A percentile compares a stretch with the other conserved stretches of the same genome.
phyloP scores from a whole-genome alignment of 1,284 basidiomycete genomes.

The Microbotryomycetes sp. region DNA sequence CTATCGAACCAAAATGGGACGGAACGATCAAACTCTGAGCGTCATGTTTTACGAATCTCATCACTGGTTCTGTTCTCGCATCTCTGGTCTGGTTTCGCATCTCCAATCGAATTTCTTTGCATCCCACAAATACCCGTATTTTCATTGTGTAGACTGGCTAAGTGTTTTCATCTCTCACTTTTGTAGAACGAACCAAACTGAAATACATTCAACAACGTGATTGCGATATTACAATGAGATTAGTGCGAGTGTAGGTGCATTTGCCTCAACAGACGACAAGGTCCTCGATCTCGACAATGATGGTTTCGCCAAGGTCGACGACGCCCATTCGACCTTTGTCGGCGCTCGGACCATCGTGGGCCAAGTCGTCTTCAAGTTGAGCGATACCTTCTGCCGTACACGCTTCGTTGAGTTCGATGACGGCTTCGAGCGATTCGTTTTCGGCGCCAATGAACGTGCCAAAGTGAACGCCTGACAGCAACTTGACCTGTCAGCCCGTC shows the following conservation, averaged over 20 bases:
- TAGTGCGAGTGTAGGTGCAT: no score
- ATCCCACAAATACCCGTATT: no score
- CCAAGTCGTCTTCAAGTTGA: constrained; percentile 13
- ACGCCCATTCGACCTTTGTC: constrained; percentile 31
- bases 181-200: no score
- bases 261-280: not conserved
- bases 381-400: constrained; percentile 23
- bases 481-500: not conserved
- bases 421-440: constrained; percentile 32
- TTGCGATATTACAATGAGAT: no score
- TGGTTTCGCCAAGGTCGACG: constrained; percentile 24
- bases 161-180: no score
- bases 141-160: no score
- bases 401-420: constrained; percentile 31
- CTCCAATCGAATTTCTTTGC: no score
- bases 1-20: constrained; percentile 26
- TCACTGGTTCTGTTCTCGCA: no score
- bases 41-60: no score
- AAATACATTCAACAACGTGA: no score
- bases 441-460: constrained; percentile 35
- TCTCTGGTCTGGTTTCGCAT: no score
- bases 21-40: constrained; percentile 11
- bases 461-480: constrained; percentile 30
- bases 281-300: constrained; percentile 13
- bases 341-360: constrained; percentile 3